These are phyloP conservation scores for Puccinia triticina DNA, from an alignment of 1,284 basidiomycete genomes.

Conservation along the genomic window DNA sequence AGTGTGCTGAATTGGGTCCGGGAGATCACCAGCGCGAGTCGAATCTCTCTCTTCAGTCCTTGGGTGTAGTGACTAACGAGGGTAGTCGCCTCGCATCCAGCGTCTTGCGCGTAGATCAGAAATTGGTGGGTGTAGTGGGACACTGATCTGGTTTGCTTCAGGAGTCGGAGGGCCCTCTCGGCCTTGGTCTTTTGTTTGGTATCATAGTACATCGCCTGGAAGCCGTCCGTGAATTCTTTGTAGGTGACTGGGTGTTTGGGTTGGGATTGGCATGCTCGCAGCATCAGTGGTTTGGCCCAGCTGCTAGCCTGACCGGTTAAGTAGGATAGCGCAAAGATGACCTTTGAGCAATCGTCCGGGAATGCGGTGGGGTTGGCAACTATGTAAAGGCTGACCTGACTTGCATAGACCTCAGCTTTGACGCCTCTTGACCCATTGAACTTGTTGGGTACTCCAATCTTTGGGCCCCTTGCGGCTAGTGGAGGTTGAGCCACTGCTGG, in stretches of 20 bases:
- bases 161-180: background rate
- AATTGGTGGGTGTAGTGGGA: conserved; percentile 20
- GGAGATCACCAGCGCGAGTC: background rate
- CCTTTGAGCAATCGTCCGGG: background rate
- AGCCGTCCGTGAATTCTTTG: background rate
- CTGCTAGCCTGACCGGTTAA: background rate
- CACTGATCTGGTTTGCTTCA: conserved; percentile 8
- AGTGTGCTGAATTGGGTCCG: background rate
- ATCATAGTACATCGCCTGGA: background rate
- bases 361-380: too few relatives aligned
- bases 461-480: too few relatives aligned
- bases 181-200: background rate
- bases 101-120: background rate
- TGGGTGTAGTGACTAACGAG: too few relatives aligned
- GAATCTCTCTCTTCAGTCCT: background rate
- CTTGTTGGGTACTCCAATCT: background rate
- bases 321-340: background rate
- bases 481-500: too few relatives aligned
- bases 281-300: background rate
- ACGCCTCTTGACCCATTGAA: background rate
- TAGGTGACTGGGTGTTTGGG: too few relatives aligned
- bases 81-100: background rate
- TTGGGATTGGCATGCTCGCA: too few relatives aligned
- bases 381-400: background rate
- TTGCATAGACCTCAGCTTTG: background rate